A percentile compares a stretch with the other conserved stretches of the same genome.
Conservation (phyloP, 495 filamentous ascomycete genomes). For the Penicillium bialowiezense region DNA sequence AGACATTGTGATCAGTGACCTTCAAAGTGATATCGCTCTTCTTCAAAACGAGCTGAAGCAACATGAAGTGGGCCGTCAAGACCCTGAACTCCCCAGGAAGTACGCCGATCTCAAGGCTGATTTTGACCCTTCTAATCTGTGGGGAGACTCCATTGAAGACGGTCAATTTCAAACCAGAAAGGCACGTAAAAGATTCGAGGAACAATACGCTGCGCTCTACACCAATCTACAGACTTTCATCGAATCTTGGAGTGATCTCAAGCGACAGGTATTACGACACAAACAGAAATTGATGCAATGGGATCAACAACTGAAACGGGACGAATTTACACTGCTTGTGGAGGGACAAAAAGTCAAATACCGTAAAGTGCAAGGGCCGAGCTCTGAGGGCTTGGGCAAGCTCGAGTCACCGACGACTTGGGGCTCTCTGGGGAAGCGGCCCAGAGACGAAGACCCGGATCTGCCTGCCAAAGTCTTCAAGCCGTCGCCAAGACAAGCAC, state of each 20-base stretch:
- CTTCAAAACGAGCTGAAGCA: conserved; percentile 23
- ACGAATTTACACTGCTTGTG: conserved; percentile 29
- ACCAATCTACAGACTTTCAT: conserved; percentile 23
- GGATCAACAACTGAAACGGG: conserved; percentile 26
- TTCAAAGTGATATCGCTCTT: conserved; percentile 25
- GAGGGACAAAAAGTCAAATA: conserved; percentile 26
- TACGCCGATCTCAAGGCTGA: conserved; percentile 9
- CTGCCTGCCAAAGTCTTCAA: not conserved
- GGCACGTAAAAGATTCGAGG: conserved; percentile 12
- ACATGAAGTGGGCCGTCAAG: conserved; percentile 12
- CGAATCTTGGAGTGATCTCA: conserved; percentile 27
- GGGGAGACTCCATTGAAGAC: conserved; percentile 18
- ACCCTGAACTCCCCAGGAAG: conserved; percentile 5
- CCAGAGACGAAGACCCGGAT: not conserved
- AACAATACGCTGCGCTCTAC: conserved; percentile 37
- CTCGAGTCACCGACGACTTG: not conserved
- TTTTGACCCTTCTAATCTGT: conserved; percentile 8
- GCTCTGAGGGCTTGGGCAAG: not conserved
- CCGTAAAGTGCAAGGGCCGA: conserved; percentile 17
- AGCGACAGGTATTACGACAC: conserved; percentile 28
- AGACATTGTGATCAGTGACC: conserved; percentile 15
- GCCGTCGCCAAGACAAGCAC: not conserved
- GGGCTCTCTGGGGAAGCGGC: not conserved
- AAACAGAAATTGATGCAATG: conserved; percentile 38
- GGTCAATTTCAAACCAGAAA: conserved; percentile 10